These are phyloP conservation scores for Wilcoxina mikolae DNA, from an alignment of 495 filamentous ascomycete species.

Conservation along the genomic window DNA sequence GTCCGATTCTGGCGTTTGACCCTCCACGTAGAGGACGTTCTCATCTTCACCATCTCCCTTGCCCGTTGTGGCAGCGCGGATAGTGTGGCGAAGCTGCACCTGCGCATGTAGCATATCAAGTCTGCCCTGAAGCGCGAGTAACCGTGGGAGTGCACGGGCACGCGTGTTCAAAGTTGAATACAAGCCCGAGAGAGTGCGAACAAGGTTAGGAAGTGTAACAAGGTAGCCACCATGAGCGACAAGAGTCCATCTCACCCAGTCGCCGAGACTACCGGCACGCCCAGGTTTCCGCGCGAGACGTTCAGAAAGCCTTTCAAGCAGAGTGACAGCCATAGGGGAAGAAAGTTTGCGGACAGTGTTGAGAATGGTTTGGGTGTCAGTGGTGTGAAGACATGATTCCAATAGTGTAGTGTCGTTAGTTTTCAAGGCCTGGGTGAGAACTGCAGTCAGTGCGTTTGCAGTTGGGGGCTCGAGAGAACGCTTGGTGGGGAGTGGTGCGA, in stretches of 20 bases:
- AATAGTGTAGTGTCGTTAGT: slow-evolving; percentile 79
- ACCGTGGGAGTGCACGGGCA: slow-evolving; percentile 60
- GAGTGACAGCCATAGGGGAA: slow-evolving; percentile 57
- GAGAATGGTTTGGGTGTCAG: slow-evolving; percentile 57
- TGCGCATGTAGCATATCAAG: slow-evolving; percentile 83
- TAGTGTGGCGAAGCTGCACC: slow-evolving; percentile 55
- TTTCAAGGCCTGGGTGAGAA: slow-evolving; percentile 79
- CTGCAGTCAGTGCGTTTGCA: slow-evolving; percentile 71
- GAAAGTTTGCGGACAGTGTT: slow-evolving; percentile 80
- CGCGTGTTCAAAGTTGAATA: slow-evolving; percentile 74
- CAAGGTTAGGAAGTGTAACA: slow-evolving; percentile 61
- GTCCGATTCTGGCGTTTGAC: slow-evolving; percentile 35
- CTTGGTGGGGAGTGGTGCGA: slow-evolving; percentile 33
- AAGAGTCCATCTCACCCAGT: slow-evolving; percentile 94
- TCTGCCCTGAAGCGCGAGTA: slow-evolving; percentile 82
- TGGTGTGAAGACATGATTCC: slow-evolving; percentile 76
- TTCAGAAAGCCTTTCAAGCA: slow-evolving; percentile 73
- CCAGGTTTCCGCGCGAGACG: slow-evolving; percentile 76
- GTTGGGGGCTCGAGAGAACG: slow-evolving; percentile 42
- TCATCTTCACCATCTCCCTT: slow-evolving; percentile 46
- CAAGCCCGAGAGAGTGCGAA: slow-evolving; percentile 59
- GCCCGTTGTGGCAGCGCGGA: slow-evolving; percentile 32
- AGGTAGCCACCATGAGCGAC: slow-evolving; percentile 86
- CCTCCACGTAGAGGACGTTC: slow-evolving; percentile 76
- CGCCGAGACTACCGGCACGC: slow-evolving; percentile 76